A percentile compares a stretch with the other conserved stretches of the same genome.
These are phyloP conservation scores for Eucalyptus victrix DNA, from an alignment of 345 rosid species.

Conservation along the genomic window DNA sequence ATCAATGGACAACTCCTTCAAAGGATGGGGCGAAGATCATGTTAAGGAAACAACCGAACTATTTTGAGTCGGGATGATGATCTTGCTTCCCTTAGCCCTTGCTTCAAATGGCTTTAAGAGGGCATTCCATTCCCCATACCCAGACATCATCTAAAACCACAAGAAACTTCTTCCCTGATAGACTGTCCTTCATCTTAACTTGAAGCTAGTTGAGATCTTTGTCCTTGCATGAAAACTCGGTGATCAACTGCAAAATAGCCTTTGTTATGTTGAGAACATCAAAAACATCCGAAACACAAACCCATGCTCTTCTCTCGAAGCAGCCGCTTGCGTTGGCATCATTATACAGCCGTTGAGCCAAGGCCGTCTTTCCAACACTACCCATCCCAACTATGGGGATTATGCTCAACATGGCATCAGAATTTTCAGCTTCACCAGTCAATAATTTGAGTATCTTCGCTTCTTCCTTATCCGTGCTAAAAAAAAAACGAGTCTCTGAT, in stretches of 20 bases:
- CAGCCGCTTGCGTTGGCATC: fast-evolving
- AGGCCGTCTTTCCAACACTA: not conserved
- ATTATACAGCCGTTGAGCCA: not conserved
- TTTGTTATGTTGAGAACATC: not conserved
- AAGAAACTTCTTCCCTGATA: not conserved
- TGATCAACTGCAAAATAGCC: not conserved
- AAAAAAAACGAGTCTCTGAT: not conserved
- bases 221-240: not conserved
- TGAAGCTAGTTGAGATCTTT: not conserved
- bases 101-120: not conserved
- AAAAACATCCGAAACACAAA: not conserved
- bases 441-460: not conserved
- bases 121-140: not conserved
- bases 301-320: not conserved
- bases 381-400: not conserved
- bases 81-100: not conserved
- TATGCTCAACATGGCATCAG: not conserved
- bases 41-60: not conserved
- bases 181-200: not conserved
- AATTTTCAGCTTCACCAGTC: not conserved
- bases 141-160: not conserved
- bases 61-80: not conserved
- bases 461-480: not conserved
- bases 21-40: not conserved
- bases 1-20: not conserved